Evolutionary conservation across 805 yeast genomes (phyloP), one percentile per base, ranked within the genome.

Genomic region (Wickerhamiella parazyma): DNA sequence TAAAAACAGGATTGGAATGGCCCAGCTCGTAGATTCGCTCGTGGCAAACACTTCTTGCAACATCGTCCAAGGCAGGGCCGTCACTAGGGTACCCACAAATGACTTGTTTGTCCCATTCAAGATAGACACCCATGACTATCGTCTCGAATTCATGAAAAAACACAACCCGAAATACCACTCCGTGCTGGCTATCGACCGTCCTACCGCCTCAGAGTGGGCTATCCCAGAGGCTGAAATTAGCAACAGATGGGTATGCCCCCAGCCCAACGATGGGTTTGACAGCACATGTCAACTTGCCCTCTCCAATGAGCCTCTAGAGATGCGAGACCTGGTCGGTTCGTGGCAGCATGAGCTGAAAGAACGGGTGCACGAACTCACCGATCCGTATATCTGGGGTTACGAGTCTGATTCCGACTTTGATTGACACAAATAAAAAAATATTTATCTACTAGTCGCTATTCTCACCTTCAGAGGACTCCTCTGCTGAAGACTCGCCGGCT

Each of bases 1-100:
- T 9, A 51, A 56, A 0, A 53, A 62, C 4, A 42, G 60, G 3
- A 46, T 51, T 2, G 48, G 61, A 1, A 72, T 78, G 73, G 58
- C 60, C 16, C 61, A 61, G 3, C 54, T 80, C 4, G 67, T 63
- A 29, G 58, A 62, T 39, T 61, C 70, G 0, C 51, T 76, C 20
- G 61, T 67, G 0, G 61, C 65, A 5, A 70, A 69, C 11, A 45
- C 65, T 0, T 58, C 60, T 12, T 60, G 80, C 45, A 73, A 70
- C 36, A 59, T 76, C n/a, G 70, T 74, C 12, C 66, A 70, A 20
- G 62, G 36, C 21, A 31, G 28, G 19, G 34, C 33, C 17, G 31
- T 34, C 4, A 35, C 36, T n/a, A 19, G 18, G n/a, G 45, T 31
- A 8, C 31, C 18, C 6, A 42, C 45, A 12, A 29, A 31, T 17